Evolutionary conservation across 345 rosid genomes (phyloP).

Genomic region (Syzygium grande): DNA sequence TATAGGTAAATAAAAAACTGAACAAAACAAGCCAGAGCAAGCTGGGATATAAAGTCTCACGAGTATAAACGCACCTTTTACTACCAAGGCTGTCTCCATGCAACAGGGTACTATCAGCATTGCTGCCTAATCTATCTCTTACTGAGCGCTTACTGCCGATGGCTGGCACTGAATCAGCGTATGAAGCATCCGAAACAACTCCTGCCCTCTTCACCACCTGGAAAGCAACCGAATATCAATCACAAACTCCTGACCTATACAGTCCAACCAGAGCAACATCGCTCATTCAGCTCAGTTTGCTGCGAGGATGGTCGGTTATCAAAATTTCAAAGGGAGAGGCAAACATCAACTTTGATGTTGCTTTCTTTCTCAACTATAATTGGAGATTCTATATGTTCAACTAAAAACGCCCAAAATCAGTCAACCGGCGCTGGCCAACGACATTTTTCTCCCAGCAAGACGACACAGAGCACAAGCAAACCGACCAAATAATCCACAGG

Average conservation of each 20-base stretch:
- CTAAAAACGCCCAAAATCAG: background rate
- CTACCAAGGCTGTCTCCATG: slow-evolving; percentile 23
- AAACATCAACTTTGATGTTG: background rate
- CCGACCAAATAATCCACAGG: background rate
- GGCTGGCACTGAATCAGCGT: slow-evolving; percentile 22
- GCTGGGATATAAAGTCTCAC: background rate
- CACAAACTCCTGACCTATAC: background rate
- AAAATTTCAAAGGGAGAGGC: background rate
- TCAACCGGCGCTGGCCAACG: background rate
- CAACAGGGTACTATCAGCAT: slow-evolving; percentile 25
- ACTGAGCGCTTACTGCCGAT: slow-evolving; percentile 70
- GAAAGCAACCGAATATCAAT: background rate
- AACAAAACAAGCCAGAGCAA: background rate
- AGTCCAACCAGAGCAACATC: background rate
- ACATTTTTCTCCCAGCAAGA: background rate
- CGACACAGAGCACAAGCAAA: background rate
- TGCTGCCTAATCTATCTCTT: slow-evolving; percentile 74
- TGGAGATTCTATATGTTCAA: background rate
- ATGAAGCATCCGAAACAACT: slow-evolving; percentile 21
- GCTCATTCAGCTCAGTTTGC: background rate
- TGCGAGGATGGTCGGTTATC: background rate
- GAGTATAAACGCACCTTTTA: slow-evolving; percentile 43
- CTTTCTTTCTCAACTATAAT: background rate
- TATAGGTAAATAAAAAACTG: background rate
- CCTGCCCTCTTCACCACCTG: slow-evolving; percentile 84